These are phyloP conservation scores for Lithohypha guttulata DNA, from an alignment of 2,329 filamentous ascomycete genomes.

Conservation along the genomic window DNA sequence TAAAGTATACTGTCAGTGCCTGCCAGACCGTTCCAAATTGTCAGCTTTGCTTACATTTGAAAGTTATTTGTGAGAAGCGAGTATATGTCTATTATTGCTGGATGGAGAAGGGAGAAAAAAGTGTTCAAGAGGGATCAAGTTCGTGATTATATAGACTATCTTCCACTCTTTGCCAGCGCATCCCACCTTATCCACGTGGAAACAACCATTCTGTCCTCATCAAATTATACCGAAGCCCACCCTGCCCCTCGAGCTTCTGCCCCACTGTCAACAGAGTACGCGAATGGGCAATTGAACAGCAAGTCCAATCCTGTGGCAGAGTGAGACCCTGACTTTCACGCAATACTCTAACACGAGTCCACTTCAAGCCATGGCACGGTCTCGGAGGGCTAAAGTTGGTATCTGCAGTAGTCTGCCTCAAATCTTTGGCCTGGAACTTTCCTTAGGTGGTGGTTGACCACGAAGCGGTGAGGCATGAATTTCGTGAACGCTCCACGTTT, in stretches of 20 bases:
- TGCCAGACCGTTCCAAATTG: neutral
- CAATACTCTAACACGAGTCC: too few relatives aligned
- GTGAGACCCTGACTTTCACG: conserved; percentile 1
- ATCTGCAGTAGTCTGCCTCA: conserved; percentile 9
- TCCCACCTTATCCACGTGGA: conserved; percentile 7
- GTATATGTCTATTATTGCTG: neutral
- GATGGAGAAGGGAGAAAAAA: neutral
- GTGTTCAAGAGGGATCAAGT: neutral
- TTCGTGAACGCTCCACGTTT: too few relatives aligned
- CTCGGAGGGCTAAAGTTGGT: conserved; percentile 4
- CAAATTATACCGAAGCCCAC: conserved; percentile 6
- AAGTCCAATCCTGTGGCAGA: too few relatives aligned
- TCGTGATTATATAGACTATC: conserved; percentile 7
- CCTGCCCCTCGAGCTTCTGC: conserved; percentile 4
- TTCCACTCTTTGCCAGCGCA: conserved; percentile 5
- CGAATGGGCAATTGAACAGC: conserved; percentile 8
- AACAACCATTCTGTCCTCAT: neutral
- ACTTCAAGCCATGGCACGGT: too few relatives aligned
- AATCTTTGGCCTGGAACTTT: neutral
- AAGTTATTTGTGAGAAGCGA: neutral
- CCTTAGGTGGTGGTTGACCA: neutral
- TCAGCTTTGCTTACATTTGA: conserved; percentile 1
- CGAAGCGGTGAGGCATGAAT: conserved; percentile 4
- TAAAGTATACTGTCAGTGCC: neutral
- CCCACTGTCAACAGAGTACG: conserved; percentile 9